Conservation (phyloP, 202 grass and related monocot species). For the Saccharum hybrid region DNA sequence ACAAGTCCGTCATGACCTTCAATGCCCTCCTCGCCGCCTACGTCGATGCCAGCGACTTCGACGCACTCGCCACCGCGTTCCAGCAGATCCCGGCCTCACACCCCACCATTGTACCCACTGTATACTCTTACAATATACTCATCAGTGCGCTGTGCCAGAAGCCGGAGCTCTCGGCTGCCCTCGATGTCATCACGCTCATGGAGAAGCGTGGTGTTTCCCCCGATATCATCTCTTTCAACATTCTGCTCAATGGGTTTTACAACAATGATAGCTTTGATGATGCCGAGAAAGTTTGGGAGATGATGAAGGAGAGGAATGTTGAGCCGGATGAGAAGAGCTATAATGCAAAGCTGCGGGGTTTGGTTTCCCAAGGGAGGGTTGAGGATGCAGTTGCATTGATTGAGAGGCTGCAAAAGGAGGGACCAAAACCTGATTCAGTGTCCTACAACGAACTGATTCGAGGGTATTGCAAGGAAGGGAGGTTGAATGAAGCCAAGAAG, state of each 20-base stretch:
- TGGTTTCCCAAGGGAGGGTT: constrained; percentile 46
- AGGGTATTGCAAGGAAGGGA: constrained; percentile 54
- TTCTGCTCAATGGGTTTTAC: constrained; percentile 63
- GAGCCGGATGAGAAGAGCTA: constrained; percentile 48
- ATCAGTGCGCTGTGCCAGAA: constrained; percentile 63
- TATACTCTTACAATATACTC: too few species aligned
- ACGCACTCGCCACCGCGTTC: too few species aligned
- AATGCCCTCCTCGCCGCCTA: too few species aligned
- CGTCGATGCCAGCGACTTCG: too few species aligned
- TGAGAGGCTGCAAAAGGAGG: constrained; percentile 55
- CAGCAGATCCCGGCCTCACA: too few species aligned
- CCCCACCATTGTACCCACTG: too few species aligned
- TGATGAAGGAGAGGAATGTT: constrained; percentile 67
- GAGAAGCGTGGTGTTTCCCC: constrained; percentile 49
- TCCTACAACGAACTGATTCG: constrained; percentile 70
- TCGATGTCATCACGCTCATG: constrained; percentile 55
- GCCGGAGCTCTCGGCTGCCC: constrained; percentile 52
- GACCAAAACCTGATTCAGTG: constrained; percentile 55
- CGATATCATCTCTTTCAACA: constrained; percentile 54
- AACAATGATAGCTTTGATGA: constrained; percentile 37
- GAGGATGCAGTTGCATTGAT: constrained; percentile 52
- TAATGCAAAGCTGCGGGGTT: constrained; percentile 63
- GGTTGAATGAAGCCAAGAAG: constrained; percentile 60
- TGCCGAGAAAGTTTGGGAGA: constrained; percentile 48
- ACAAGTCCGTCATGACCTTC: too few species aligned